Evolutionary conservation across 129 eudicot genomes (phyloP), one percentile per base, ranked within the genome.

Genomic region (Rutidosis leptorrhynchoides): DNA sequence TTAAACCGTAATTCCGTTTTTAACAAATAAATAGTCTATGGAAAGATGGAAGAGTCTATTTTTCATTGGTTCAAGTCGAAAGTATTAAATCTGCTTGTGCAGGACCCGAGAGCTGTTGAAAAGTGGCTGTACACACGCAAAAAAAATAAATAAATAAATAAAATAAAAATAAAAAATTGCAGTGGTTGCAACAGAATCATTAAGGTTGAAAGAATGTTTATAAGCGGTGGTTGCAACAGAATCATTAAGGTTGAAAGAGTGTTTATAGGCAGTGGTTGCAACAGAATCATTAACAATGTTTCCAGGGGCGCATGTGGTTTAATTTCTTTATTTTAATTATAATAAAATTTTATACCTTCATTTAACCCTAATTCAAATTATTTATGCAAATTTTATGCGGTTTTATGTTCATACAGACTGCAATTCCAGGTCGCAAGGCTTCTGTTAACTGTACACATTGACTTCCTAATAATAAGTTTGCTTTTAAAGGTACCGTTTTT

Each of bases 211-310:
- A 81, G 83, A 64, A 79, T 79, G 66, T 91, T 91, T 80, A 87
- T 87, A 58, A 96, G 97, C 72, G 88, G 88, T 53, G 97, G 97
- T n/a, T 91, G 97, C 79, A 91, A 91, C n/a, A n/a, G n/a, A n/a
- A n/a, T n/a, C n/a, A n/a, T n/a, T n/a, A n/a, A 62, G 27, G 94
- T 81, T 21, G 82, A 87, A 24, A 81, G 83, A 64, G 80, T 79
- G 66, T 91, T 91, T 80, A 87, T 87, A 58, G 97, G 97, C 72
- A 87, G 88, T 53, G 97, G 97, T n/a, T 91, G 97, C 79, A 91
- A 91, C 60, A 84, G 97, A 73, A 76, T 91, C 62, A 94, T 91
- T 23, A 83, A 91, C 81, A 91, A 91, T 72, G 97, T 91, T 40
- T 91, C 97, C 12, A 87, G 97, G 97, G 96, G 97, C 12, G 88